phyloP scores from a whole-genome alignment of 495 filamentous ascomycete genomes.

The Parathielavia hyrcaniae region DNA sequence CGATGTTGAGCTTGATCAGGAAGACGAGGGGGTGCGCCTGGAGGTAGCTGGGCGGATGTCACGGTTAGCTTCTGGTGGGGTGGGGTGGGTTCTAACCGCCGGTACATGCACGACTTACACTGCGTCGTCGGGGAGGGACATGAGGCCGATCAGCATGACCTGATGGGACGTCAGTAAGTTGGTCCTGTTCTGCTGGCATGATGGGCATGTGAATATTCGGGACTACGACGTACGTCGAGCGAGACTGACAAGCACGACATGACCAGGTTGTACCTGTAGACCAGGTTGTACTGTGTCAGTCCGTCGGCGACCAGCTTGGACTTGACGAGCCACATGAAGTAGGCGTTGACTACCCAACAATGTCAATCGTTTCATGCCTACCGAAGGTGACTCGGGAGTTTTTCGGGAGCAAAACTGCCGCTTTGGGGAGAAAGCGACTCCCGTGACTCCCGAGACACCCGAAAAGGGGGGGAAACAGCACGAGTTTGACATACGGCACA shows the following conservation, averaged over 20 bases:
- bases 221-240: constrained; percentile 38
- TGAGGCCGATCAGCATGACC: constrained; percentile 28
- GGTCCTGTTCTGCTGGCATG: neutral
- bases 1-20: constrained; percentile 48
- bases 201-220: too few relatives aligned
- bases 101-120: constrained; percentile 19
- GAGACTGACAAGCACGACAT: constrained; percentile 45
- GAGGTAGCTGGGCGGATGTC: constrained; percentile 34
- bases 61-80: too few relatives aligned
- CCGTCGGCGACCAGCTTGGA: constrained; percentile 42
- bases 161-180: neutral
- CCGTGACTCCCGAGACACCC: too few relatives aligned
- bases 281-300: constrained; percentile 36
- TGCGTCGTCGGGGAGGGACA: constrained; percentile 27
- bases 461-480: too few relatives aligned
- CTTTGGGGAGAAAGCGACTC: too few relatives aligned
- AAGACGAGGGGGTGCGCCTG: constrained; percentile 49
- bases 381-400: too few relatives aligned
- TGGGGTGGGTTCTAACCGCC: neutral
- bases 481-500: too few relatives aligned
- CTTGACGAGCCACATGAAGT: constrained; percentile 45
- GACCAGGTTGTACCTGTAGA: constrained; percentile 47
- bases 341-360: too few relatives aligned
- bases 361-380: too few relatives aligned
- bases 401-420: too few relatives aligned